phyloP scores from a whole-genome alignment of 2,329 filamentous ascomycete genomes.

The Bisporella sp. region DNA sequence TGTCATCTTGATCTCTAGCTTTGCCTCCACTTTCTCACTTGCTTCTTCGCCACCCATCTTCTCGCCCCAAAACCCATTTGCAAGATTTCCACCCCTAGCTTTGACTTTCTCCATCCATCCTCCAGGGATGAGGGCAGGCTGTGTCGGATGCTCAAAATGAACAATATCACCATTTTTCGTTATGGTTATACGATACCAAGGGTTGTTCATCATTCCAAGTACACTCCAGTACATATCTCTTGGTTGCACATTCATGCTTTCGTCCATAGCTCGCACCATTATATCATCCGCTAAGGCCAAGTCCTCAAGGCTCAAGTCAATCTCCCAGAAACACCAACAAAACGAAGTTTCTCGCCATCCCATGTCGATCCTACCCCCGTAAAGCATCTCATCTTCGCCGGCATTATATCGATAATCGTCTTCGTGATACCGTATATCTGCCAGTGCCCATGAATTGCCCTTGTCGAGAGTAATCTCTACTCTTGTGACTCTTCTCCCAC shows the following conservation, averaged over 20 bases:
- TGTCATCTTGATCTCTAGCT: constrained; percentile 69
- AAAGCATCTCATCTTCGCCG: constrained; percentile 56
- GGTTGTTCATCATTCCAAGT: constrained; percentile 96
- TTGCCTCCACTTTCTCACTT: constrained; percentile 40
- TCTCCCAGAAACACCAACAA: constrained; percentile 89
- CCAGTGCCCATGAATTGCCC: constrained; percentile 72
- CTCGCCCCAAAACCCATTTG: constrained; percentile 83
- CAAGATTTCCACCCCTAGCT: constrained; percentile 70
- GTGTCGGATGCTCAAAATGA: constrained; percentile 83
- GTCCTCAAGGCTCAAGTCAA: constrained; percentile 57
- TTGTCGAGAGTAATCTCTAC: constrained; percentile 80
- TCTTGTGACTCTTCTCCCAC: constrained; percentile 74
- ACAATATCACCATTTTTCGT: constrained; percentile 57
- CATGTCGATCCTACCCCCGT: constrained; percentile 72
- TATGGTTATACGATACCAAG: constrained; percentile 81
- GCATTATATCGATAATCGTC: constrained; percentile 64
- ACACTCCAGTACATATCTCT: constrained; percentile 96
- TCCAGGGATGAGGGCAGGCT: constrained; percentile 66
- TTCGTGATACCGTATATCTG: constrained; percentile 75
- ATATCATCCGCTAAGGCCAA: constrained; percentile 63
- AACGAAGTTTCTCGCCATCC: constrained; percentile 75
- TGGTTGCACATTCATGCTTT: constrained; percentile 78
- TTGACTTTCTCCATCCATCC: constrained; percentile 95
- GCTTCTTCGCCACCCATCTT: constrained; percentile 45
- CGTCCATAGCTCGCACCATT: constrained; percentile 82